Evolutionary conservation across 192 early-diverging fungal genomes (phyloP).

Genomic region (Gryganskiella cystojenkinii): DNA sequence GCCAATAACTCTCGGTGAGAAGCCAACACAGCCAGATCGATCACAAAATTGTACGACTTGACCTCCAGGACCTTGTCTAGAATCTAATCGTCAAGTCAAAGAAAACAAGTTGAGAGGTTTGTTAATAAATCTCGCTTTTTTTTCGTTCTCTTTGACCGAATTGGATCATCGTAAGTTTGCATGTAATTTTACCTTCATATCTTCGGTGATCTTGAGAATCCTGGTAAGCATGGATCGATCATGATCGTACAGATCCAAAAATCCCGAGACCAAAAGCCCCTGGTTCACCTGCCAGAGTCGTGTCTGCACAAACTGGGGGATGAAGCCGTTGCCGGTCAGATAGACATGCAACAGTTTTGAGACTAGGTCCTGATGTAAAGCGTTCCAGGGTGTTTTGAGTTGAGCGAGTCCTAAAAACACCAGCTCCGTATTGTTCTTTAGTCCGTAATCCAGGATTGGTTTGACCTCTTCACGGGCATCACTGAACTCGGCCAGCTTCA

Average conservation of each 20-base stretch:
- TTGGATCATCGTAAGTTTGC: not conserved
- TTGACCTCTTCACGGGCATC: constrained; percentile 69
- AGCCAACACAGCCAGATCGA: constrained; percentile 85
- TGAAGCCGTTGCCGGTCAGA: constrained; percentile 68
- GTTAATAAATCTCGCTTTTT: not conserved
- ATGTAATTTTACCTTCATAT: constrained; percentile 70
- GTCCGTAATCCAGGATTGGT: constrained; percentile 68
- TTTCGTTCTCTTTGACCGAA: not conserved
- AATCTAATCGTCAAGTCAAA: constrained; percentile 57
- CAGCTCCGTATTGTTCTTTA: constrained; percentile 77
- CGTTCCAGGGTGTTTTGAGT: constrained; percentile 58
- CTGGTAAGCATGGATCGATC: constrained; percentile 67
- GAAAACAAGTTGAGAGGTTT: not conserved
- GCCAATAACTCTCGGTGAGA: constrained; percentile 82
- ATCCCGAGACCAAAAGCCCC: constrained; percentile 65
- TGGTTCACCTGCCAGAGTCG: constrained; percentile 76
- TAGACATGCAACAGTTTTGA: constrained; percentile 71
- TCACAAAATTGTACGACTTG: constrained; percentile 73
- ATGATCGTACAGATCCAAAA: constrained; percentile 78
- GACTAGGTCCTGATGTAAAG: constrained; percentile 73
- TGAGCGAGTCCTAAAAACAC: constrained; percentile 78
- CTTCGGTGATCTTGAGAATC: constrained; percentile 83
- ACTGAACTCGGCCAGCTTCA: constrained; percentile 61
- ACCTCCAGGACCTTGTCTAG: constrained; percentile 76
- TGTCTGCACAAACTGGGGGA: constrained; percentile 72